A percentile compares a stretch with the other conserved stretches of the same genome.
Conservation (phyloP, 805 yeast genomes). For the Teunomyces tritomae region DNA sequence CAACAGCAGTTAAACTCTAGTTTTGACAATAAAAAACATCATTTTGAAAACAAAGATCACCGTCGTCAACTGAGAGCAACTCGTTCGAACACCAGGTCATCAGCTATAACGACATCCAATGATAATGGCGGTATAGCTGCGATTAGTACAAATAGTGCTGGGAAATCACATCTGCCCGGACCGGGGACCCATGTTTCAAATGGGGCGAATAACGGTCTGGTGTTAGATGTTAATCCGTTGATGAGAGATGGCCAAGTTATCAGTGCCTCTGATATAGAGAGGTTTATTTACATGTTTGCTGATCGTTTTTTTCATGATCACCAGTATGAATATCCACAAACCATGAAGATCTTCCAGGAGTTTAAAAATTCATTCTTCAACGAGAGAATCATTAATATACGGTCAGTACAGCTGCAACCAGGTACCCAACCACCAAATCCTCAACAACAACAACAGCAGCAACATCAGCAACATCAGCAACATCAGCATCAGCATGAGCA, state of each 20-base stretch:
- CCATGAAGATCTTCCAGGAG: constrained; percentile 41
- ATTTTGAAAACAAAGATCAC: constrained; percentile 7
- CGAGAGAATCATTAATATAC: constrained; percentile 36
- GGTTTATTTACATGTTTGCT: constrained; percentile 40
- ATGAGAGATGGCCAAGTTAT: constrained; percentile 1
- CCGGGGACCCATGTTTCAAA: background rate
- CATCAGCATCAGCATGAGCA: background rate
- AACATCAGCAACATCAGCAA: background rate
- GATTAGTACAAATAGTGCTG: background rate
- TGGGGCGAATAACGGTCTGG: background rate
- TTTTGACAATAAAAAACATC: constrained; percentile 23
- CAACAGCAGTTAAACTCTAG: constrained; percentile 24
- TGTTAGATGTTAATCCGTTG: constrained; percentile 7
- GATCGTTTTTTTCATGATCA: constrained; percentile 41
- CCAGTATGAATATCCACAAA: constrained; percentile 43
- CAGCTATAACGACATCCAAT: background rate
- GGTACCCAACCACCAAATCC: background rate
- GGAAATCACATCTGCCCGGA: background rate
- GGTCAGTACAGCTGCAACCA: constrained; percentile 9
- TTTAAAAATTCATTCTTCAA: constrained; percentile 41
- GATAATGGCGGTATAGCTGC: background rate
- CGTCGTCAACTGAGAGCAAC: constrained; percentile 4
- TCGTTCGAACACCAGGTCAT: constrained; percentile 5
- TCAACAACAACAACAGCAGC: constrained; percentile 5
- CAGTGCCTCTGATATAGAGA: constrained; percentile 31